Base-by-base conservation (phyloP, 208 protist genomes). In the Trypanosoma melophagium region DNA sequence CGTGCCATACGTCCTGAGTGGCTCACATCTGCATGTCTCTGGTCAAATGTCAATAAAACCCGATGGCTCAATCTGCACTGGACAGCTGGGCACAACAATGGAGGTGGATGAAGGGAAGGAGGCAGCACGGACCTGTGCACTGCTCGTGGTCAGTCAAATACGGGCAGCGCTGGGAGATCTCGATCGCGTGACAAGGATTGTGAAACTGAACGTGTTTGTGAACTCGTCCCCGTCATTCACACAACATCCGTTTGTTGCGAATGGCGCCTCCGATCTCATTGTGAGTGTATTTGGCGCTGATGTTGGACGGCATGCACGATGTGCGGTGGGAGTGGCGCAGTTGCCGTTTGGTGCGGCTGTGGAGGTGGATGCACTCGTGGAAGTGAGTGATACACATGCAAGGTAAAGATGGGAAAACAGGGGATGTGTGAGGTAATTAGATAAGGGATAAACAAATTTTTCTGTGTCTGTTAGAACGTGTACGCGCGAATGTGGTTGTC, bases 241-340 rank as follows among this genome's bases (percentile, higher is more conserved):
- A 38, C 66, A 86, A 14, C 86, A 92, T 58, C 83, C 69, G 38
- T 47, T 77, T 8, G 88, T 94, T 16, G 86, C 86, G 22, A 89
- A 94, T 76, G 88, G 88, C 59, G 84, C 73, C 67, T 94, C 88
- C 7, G 86, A 94, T 56, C 47, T 92, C 44, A 77, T 94, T 21
- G 74, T 85, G 5, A 64, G 71, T 38, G 84, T 90, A 0, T 89
- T 94, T 62, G 88, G 88, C 21, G 69, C 71, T 44, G 76, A 83
- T 40, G 76, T 89, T 49, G 88, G 88, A 45, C 74, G 77, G 51
- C 88, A 94, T 69, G 81, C 88, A 1, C 80, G 88, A 22, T 88
- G 74, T 61, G 88, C 88, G 42, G 77, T 94, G 59, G 88, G 88
- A 52, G 75, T 89, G 35, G 74, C 83, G 13, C 77, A 84, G 64